A percentile compares a stretch with the other conserved stretches of the same genome.
Conservation (phyloP, 139 green algal genomes). For the Chlorella vulgaris region DNA sequence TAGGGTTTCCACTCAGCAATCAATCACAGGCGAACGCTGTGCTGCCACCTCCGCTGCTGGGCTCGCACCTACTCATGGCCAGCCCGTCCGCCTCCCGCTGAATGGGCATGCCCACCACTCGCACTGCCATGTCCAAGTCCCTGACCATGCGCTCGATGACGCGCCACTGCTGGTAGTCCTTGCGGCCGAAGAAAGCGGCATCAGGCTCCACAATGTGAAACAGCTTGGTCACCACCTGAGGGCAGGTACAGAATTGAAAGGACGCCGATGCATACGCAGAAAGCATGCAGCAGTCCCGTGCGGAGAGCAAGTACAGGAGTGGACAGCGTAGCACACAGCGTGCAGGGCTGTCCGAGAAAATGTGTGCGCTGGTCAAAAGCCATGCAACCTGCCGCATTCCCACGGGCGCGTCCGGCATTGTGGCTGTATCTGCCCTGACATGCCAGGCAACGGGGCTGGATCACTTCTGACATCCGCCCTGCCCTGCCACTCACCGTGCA, state of each 20-base stretch:
- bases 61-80: slow-evolving; percentile 93
- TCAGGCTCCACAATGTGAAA: slow-evolving; percentile 98
- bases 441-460: too few species aligned
- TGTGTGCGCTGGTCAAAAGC: too few species aligned
- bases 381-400: too few species aligned
- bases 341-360: background rate
- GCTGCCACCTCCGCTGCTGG: background rate
- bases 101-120: slow-evolving; percentile 88
- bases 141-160: slow-evolving; percentile 88
- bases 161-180: slow-evolving; percentile 98
- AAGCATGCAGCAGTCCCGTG: too few species aligned
- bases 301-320: too few species aligned
- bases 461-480: background rate
- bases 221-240: slow-evolving; percentile 90
- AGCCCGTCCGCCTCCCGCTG: slow-evolving; percentile 90
- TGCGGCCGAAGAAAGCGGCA: slow-evolving; percentile 93
- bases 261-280: background rate
- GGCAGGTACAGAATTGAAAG: background rate
- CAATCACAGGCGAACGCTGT: too few species aligned
- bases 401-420: too few species aligned
- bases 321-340: background rate
- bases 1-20: too few species aligned
- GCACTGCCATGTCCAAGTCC: slow-evolving; percentile 90
- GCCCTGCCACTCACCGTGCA: slow-evolving; percentile 75
- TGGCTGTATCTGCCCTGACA: too few species aligned